Percentiles rank a stretch among this genome's conserved stretches.
Evolutionary conservation across 2,329 filamentous ascomycete genomes (phyloP).

Genomic region (Lecanosticta acicola): DNA sequence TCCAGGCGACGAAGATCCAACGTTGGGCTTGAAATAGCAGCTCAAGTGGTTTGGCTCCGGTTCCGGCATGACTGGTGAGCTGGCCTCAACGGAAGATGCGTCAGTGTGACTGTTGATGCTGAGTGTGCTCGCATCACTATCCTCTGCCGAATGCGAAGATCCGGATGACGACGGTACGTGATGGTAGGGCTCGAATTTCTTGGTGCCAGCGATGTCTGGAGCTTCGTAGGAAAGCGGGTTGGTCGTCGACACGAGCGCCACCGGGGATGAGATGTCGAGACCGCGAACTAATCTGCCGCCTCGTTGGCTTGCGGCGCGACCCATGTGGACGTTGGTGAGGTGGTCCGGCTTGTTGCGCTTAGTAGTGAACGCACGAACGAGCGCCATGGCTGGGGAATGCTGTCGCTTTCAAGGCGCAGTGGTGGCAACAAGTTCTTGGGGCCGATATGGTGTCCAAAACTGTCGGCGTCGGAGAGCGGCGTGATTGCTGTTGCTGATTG

Average conservation of each 20-base stretch:
- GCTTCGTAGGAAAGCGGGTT: conserved; percentile 96
- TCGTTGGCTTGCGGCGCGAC: conserved; percentile 45
- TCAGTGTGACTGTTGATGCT: conserved; percentile 60
- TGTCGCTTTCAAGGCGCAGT: not conserved
- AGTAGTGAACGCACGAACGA: conserved; percentile 69
- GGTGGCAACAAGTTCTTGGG: conserved; percentile 1
- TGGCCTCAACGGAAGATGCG: conserved; percentile 46
- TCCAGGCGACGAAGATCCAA: conserved; percentile 17
- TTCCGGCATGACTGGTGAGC: conserved; percentile 40
- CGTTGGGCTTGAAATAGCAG: conserved; percentile 53
- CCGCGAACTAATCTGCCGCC: conserved; percentile 48
- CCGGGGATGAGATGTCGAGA: conserved; percentile 76
- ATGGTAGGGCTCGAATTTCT: conserved; percentile 24
- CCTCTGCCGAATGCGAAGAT: conserved; percentile 56
- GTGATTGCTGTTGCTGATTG: not conserved
- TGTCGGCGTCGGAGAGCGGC: conserved; percentile 5
- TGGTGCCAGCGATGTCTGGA: conserved; percentile 59
- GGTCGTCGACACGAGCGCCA: conserved; percentile 85
- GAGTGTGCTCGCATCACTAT: conserved; percentile 60
- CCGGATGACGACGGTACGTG: conserved; percentile 41
- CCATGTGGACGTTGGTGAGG: conserved; percentile 27
- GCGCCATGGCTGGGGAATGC: conserved; percentile 44
- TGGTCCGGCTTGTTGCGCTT: conserved; percentile 56
- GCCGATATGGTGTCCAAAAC: not conserved
- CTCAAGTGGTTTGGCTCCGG: conserved; percentile 52